Conservation (phyloP, 371 early-diverging fungal genomes). For the Mortierella polycephala region DNA sequence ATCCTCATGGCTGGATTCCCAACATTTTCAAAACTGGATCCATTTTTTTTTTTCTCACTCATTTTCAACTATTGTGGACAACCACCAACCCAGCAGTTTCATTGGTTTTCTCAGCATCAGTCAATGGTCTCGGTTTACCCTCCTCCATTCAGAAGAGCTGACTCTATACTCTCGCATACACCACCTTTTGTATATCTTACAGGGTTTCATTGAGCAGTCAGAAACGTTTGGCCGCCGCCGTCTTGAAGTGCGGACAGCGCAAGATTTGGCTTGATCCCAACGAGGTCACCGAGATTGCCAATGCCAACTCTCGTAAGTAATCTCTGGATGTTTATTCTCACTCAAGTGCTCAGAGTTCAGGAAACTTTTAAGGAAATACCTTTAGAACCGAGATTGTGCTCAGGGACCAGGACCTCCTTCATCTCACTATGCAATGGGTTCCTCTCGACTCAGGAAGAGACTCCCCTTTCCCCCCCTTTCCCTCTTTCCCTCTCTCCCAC, state of each 20-base stretch:
- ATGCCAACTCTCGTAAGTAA: slow-evolving; percentile 95
- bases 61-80: background rate
- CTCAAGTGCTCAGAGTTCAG: background rate
- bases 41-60: slow-evolving; percentile 5
- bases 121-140: no score
- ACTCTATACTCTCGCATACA: no score
- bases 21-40: slow-evolving; percentile 19
- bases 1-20: background rate
- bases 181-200: slow-evolving; percentile 7
- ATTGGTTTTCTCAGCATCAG: no score
- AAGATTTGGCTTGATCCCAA: slow-evolving; percentile 99
- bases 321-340: background rate
- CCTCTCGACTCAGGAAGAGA: no score
- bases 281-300: slow-evolving; percentile 94
- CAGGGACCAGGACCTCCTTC: background rate
- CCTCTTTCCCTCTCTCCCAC: no score
- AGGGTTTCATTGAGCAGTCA: slow-evolving; percentile 89
- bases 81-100: slow-evolving; percentile 57
- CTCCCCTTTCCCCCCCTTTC: background rate
- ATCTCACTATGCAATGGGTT: background rate
- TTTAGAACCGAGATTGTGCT: background rate
- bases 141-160: background rate
- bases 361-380: no score
- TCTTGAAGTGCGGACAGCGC: slow-evolving; percentile 98
- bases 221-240: slow-evolving; percentile 98